Evolutionary conservation across 1,284 basidiomycete species (phyloP), one percentile per base, ranked within the genome.

Genomic region (Malassezia sympodialis): DNA sequence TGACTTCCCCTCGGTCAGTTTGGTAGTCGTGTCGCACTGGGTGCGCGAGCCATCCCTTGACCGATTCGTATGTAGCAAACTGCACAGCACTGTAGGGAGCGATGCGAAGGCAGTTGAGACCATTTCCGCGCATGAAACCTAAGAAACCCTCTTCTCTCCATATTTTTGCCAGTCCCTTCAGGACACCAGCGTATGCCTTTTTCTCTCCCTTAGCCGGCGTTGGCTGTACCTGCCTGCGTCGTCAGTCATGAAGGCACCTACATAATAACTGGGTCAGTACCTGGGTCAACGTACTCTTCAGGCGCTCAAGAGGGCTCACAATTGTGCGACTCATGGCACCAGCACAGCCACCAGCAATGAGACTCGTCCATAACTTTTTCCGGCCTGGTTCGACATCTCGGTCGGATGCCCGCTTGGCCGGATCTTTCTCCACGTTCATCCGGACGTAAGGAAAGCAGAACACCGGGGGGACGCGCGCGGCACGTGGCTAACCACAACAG

Each of bases 71-170:
- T 11, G 89, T 87, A 0, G 88, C 88, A 75, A 96, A 96, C 72
- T 96, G 90, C 15, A 96, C 86, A 21, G 88, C 87, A 60, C 84
- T 86, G 70, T 79, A 80, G 8, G 79, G 79, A 55, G 88, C 82
- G 63, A 90, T 90, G 51, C 90, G 82, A 62, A 94, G 74, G 75
- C 90, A 93, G 75, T 96, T 96, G 73, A 93, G 88, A 14, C 89
- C 90, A 60, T 80, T 80, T 10, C 79, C 80, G 48, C 89, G 81
- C 89, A 94, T 91, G 75, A 84, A 90, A 3, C 91, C 91, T 66
- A 78, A 81, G 75, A 90, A 86, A 1, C 90, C 91, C 76, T 96
- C 91, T 72, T 93, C 89, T 63, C 79, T 79, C 86, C 88, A 93
- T 84, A 94, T 94, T 50, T 68, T 69, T 37, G 53, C 45, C 0